Percentiles rank a stretch among this genome's conserved stretches.
These are phyloP conservation scores for Boeremia lycopersici DNA, from an alignment of 2,329 filamentous ascomycete genomes.

Conservation along the genomic window DNA sequence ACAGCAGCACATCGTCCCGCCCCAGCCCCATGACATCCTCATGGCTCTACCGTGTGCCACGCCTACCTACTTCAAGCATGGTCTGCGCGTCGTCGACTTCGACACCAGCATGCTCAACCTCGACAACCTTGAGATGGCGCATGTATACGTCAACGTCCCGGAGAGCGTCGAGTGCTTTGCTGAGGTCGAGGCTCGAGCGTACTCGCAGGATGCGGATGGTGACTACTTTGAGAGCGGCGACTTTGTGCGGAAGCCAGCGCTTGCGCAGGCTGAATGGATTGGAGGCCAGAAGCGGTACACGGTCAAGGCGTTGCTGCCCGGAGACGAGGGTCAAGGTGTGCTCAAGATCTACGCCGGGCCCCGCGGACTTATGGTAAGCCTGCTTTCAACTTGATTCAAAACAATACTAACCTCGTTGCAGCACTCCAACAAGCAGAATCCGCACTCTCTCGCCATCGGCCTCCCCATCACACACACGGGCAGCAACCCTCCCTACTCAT, in stretches of 20 bases:
- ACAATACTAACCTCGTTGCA: constrained; percentile 30
- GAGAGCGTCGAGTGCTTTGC: constrained; percentile 89
- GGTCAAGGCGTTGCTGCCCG: constrained; percentile 87
- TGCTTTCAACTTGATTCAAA: background rate
- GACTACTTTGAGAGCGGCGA: constrained; percentile 95
- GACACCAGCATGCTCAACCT: constrained; percentile 86
- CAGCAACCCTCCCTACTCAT: constrained; percentile 93
- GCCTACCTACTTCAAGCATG: constrained; percentile 85
- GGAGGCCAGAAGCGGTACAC: constrained; percentile 88
- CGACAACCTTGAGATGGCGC: constrained; percentile 91
- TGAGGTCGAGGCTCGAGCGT: constrained; percentile 85
- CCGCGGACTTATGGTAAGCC: constrained; percentile 78
- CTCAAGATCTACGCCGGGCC: constrained; percentile 94
- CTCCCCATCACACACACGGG: constrained; percentile 90
- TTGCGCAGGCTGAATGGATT: constrained; percentile 92
- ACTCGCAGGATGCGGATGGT: constrained; percentile 81
- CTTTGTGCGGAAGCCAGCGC: constrained; percentile 78
- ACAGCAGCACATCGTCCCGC: constrained; percentile 92
- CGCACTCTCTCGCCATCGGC: constrained; percentile 86
- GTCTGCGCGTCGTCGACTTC: constrained; percentile 81
- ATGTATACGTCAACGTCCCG: constrained; percentile 86
- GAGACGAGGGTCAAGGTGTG: constrained; percentile 86
- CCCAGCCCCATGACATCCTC: constrained; percentile 82
- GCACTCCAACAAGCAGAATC: constrained; percentile 95
- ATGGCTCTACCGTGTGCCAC: constrained; percentile 85